phyloP scores from a whole-genome alignment of 1,284 basidiomycete species.

The Apiotrichum veenhuisii region DNA sequence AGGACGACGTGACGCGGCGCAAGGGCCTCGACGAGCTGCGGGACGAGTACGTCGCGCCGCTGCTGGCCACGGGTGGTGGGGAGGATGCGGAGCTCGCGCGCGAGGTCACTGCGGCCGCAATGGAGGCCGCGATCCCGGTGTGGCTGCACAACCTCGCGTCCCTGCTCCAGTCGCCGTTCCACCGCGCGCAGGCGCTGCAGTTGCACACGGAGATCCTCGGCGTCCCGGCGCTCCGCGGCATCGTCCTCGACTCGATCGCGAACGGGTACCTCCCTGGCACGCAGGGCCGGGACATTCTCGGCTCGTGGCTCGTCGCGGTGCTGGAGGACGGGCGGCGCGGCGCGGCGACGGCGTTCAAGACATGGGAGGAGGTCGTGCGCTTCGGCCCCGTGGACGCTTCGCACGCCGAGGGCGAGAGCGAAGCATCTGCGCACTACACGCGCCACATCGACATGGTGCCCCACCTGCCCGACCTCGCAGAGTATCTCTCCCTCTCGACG shows the following conservation, averaged over 20 bases:
- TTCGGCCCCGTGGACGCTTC: conserved; percentile 12
- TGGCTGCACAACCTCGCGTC: conserved; percentile 86
- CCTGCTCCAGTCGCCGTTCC: conserved; percentile 74
- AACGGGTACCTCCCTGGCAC: conserved; percentile 52
- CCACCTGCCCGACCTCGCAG: conserved; percentile 43
- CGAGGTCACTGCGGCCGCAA: conserved; percentile 42
- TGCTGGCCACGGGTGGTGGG: conserved; percentile 44
- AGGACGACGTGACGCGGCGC: conserved; percentile 80
- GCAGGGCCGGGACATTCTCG: conserved; percentile 68
- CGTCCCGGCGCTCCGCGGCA: conserved; percentile 56
- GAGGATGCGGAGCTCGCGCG: conserved; percentile 53
- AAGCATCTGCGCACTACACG: not conserved
- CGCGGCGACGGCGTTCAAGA: conserved; percentile 33
- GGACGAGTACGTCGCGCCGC: conserved; percentile 59
- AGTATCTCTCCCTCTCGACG: conserved; percentile 52
- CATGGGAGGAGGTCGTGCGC: conserved; percentile 33
- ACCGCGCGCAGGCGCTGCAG: conserved; percentile 67
- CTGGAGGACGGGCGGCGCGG: conserved; percentile 44
- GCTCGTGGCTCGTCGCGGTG: conserved; percentile 63
- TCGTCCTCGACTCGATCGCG: conserved; percentile 59
- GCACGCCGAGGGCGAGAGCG: conserved; percentile 3
- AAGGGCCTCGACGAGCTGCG: conserved; percentile 83
- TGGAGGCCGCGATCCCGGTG: conserved; percentile 62
- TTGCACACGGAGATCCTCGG: conserved; percentile 68
- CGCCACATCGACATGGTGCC: conserved; percentile 46